These are phyloP conservation scores for Salix caprea DNA, from an alignment of 345 rosid species.

Conservation along the genomic window DNA sequence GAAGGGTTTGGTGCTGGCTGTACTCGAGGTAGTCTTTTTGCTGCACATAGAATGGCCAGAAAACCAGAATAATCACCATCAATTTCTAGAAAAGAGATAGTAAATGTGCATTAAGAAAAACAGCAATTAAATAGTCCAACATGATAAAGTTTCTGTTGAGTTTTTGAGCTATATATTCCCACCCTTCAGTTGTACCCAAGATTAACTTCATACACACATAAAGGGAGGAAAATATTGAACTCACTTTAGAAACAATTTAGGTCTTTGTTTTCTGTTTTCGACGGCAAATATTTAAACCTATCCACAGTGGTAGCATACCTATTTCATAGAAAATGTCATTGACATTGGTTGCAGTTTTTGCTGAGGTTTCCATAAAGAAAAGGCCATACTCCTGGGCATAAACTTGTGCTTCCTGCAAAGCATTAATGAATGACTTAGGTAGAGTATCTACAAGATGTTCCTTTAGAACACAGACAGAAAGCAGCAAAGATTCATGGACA, in stretches of 20 bases:
- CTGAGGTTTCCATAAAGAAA: conserved; percentile 84
- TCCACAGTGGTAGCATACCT: conserved; percentile 30
- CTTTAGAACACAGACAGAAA: neutral
- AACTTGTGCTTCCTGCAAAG: conserved; percentile 61
- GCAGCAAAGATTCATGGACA: neutral
- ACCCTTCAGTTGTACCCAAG: neutral
- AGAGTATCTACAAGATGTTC: neutral
- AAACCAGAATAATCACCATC: conserved; percentile 1
- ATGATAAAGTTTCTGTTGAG: neutral
- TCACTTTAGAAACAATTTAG: neutral
- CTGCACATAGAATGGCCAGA: conserved; percentile 33
- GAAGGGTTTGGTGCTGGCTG: conserved; percentile 81
- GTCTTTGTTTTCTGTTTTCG: neutral
- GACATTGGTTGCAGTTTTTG: conserved; percentile 69
- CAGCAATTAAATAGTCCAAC: too few relatives aligned
- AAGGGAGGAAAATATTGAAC: neutral
- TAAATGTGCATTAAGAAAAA: too few relatives aligned
- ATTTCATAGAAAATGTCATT: conserved; percentile 77
- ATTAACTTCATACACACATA: neutral
- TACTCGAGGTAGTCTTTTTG: conserved; percentile 75
- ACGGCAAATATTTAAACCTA: neutral
- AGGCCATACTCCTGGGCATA: conserved; percentile 78
- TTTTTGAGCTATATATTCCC: neutral
- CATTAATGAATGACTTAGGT: neutral
- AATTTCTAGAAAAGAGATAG: neutral